Evolutionary conservation across 139 green algal species (phyloP).

Genomic region (Closterium sp.): DNA sequence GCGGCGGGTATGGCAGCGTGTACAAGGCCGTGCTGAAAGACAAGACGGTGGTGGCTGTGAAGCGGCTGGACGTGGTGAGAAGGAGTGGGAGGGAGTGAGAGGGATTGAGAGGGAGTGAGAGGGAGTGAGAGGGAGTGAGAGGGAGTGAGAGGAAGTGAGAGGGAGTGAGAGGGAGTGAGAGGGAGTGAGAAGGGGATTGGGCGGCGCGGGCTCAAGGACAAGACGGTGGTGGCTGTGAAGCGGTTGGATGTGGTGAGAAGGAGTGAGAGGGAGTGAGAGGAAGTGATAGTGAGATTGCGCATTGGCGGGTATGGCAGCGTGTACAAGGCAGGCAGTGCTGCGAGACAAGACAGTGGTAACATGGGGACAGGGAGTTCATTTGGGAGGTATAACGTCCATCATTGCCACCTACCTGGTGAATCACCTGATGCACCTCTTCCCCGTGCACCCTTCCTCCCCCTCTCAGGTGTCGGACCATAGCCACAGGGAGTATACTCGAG

Average conservation of each 20-base stretch:
- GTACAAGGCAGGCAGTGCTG: not conserved
- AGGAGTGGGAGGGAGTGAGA: not conserved
- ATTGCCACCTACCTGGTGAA: constrained; percentile 29
- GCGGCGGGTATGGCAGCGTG: not conserved
- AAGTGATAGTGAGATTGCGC: not conserved
- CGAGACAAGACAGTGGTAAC: not conserved
- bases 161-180: too few relatives aligned
- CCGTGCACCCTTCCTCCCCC: too few relatives aligned
- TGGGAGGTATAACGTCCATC: too few relatives aligned
- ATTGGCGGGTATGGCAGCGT: not conserved
- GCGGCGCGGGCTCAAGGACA: not conserved
- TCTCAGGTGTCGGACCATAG: not conserved
- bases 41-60: not conserved
- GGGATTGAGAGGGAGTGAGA: not conserved
- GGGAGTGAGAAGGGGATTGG: not conserved
- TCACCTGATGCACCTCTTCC: not conserved
- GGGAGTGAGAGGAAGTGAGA: too few relatives aligned
- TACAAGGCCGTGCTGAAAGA: not conserved
- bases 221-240: not conserved
- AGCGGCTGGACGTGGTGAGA: not conserved
- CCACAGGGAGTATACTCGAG: too few relatives aligned
- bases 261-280: not conserved
- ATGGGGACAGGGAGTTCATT: too few relatives aligned
- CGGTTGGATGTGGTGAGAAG: not conserved
- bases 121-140: too few relatives aligned